These are phyloP conservation scores for Aspergillus sp. DNA, from an alignment of 2,329 filamentous ascomycete species.

Conservation along the genomic window DNA sequence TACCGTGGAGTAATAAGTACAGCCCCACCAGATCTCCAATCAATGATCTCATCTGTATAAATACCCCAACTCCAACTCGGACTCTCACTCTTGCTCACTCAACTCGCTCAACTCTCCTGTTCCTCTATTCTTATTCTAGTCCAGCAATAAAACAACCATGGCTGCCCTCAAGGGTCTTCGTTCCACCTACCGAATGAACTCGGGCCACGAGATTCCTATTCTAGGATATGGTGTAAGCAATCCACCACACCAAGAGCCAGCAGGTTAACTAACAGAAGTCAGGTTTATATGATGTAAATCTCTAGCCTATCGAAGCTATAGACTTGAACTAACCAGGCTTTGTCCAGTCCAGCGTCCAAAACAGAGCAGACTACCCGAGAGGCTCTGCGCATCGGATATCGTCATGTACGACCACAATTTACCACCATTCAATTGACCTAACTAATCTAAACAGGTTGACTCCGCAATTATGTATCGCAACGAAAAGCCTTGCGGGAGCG, in stretches of 20 bases:
- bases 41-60: constrained; percentile 9
- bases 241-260: background rate
- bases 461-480: constrained; percentile 69
- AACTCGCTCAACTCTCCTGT: background rate
- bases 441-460: constrained; percentile 44
- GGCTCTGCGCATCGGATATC: constrained; percentile 30
- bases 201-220: constrained; percentile 61
- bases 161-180: constrained; percentile 19
- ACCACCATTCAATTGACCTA: background rate
- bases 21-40: background rate
- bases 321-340: background rate
- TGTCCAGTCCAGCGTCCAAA: constrained; percentile 24
- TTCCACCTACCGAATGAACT: constrained; percentile 54
- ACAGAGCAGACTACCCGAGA: constrained; percentile 29
- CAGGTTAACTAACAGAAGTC: background rate
- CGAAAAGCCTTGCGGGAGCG: constrained; percentile 67
- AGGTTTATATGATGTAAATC: constrained; percentile 36
- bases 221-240: constrained; percentile 58
- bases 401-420: constrained; percentile 25
- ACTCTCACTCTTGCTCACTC: background rate
- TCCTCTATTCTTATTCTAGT: too few relatives aligned
- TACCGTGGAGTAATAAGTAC: too few relatives aligned
- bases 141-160: constrained; percentile 6
- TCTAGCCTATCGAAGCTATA: background rate
- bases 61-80: background rate